Conservation (phyloP, 805 yeast species). For the Brettanomyces nanus region DNA sequence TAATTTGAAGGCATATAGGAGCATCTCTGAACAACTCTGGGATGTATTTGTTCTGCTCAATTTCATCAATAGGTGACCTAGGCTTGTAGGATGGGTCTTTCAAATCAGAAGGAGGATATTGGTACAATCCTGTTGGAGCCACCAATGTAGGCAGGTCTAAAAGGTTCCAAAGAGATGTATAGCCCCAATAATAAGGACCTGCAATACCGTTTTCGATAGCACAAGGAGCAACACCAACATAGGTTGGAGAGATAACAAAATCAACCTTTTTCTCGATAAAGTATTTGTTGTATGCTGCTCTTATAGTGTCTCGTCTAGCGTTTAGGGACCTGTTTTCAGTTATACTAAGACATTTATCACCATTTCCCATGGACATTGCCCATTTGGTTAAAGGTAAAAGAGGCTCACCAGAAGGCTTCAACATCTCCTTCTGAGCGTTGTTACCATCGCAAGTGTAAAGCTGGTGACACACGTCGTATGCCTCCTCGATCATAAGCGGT, state of each 20-base stretch:
- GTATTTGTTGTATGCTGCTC: constrained; percentile 47
- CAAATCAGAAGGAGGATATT: constrained; percentile 41
- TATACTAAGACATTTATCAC: constrained; percentile 37
- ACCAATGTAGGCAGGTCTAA: constrained; percentile 63
- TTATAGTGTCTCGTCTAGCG: constrained; percentile 46
- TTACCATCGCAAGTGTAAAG: constrained; percentile 68
- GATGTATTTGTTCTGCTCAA: constrained; percentile 38
- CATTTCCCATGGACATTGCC: constrained; percentile 50
- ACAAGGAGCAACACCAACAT: constrained; percentile 64
- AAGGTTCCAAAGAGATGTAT: constrained; percentile 66
- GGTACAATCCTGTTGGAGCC: constrained; percentile 54
- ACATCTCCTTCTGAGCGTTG: constrained; percentile 39
- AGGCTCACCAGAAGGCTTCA: constrained; percentile 64
- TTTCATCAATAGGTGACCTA: constrained; percentile 39
- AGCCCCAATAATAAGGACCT: constrained; percentile 67
- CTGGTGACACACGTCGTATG: constrained; percentile 47
- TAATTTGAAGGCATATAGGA: constrained; percentile 46
- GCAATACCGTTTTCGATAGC: constrained; percentile 37
- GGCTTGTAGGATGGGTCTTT: constrained; percentile 34
- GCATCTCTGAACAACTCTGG: constrained; percentile 44
- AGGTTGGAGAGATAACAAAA: constrained; percentile 59
- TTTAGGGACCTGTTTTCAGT: constrained; percentile 51
- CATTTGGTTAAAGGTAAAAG: constrained; percentile 54
- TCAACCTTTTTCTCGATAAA: constrained; percentile 52
- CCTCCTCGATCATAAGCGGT: constrained; percentile 50